A percentile compares a stretch with the other conserved stretches of the same genome.
Conservation (phyloP, 108 stramenopile genomes). For the Craspedostauros australis region DNA sequence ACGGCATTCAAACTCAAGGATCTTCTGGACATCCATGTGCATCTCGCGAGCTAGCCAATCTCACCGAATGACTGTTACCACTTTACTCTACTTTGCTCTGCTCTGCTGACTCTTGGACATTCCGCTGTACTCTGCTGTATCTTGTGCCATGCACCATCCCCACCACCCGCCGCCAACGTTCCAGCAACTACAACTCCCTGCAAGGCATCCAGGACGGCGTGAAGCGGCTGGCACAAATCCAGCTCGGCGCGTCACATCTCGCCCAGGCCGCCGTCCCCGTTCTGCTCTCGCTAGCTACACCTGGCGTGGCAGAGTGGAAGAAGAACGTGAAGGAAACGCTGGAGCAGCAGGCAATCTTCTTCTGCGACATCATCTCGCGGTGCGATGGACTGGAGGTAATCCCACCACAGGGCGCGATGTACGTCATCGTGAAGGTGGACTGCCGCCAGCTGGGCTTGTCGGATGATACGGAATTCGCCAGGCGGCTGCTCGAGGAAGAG, state of each 20-base stretch:
- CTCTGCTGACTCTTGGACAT: background rate
- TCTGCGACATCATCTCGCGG: conserved; percentile 31
- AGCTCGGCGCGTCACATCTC: conserved; percentile 74
- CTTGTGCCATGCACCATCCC: background rate
- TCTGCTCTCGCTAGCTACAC: conserved; percentile 42
- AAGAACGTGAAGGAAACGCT: conserved; percentile 41
- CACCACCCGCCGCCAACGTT: conserved; percentile 3
- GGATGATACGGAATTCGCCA: conserved; percentile 71
- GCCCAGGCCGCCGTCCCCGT: conserved; percentile 75
- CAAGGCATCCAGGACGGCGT: conserved; percentile 67
- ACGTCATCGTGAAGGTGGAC: conserved; percentile 76
- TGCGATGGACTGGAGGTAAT: conserved; percentile 68
- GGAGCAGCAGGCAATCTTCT: conserved; percentile 56
- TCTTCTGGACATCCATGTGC: too few species aligned
- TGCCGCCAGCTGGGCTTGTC: conserved; percentile 4
- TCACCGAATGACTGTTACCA: too few species aligned
- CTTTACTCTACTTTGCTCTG: too few species aligned
- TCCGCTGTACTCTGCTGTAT: background rate
- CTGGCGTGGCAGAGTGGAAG: conserved; percentile 54
- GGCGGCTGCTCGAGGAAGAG: conserved; percentile 77
- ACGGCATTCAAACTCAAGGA: background rate
- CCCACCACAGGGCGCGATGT: conserved; percentile 83
- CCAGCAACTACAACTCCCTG: conserved; percentile 41
- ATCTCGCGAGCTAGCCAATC: too few species aligned
- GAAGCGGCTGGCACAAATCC: conserved; percentile 70